phyloP scores from a whole-genome alignment of 2,329 filamentous ascomycete species.

The Cucurbitaria berberidis region DNA sequence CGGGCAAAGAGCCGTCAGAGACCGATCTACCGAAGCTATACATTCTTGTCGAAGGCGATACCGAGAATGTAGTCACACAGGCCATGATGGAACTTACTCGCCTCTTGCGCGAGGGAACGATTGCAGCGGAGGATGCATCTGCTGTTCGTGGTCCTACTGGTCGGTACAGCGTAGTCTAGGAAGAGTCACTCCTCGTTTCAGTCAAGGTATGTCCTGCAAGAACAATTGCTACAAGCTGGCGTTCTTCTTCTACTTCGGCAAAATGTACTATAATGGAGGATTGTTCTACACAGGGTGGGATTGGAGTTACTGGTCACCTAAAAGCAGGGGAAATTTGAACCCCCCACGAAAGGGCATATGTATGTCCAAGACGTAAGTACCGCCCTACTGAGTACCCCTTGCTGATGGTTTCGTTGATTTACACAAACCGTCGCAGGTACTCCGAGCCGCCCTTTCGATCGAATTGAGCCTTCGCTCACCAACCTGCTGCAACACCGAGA shows the following conservation, averaged over 20 bases:
- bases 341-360: not conserved
- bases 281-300: not conserved
- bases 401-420: slow-evolving; percentile 7
- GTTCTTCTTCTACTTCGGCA: not conserved
- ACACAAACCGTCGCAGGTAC: slow-evolving; percentile 10
- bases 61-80: slow-evolving; percentile 86
- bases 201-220: not conserved
- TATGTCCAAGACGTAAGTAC: slow-evolving; percentile 10
- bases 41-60: slow-evolving; percentile 96
- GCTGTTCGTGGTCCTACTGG: slow-evolving; percentile 79
- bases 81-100: slow-evolving; percentile 91
- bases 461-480: not conserved
- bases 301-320: slow-evolving; percentile 1
- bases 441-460: not conserved
- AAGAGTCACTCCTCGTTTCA: not conserved
- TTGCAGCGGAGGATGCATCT: slow-evolving; percentile 81
- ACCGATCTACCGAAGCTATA: slow-evolving; percentile 91
- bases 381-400: not conserved
- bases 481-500: not conserved
- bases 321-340: not conserved
- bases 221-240: not conserved
- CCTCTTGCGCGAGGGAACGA: slow-evolving; percentile 85
- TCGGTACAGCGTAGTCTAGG: slow-evolving; percentile 74
- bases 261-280: not conserved
- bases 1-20: slow-evolving; percentile 76